These are phyloP conservation scores for Aspergillus nomiae DNA, from an alignment of 2,329 filamentous ascomycete species.

Conservation along the genomic window DNA sequence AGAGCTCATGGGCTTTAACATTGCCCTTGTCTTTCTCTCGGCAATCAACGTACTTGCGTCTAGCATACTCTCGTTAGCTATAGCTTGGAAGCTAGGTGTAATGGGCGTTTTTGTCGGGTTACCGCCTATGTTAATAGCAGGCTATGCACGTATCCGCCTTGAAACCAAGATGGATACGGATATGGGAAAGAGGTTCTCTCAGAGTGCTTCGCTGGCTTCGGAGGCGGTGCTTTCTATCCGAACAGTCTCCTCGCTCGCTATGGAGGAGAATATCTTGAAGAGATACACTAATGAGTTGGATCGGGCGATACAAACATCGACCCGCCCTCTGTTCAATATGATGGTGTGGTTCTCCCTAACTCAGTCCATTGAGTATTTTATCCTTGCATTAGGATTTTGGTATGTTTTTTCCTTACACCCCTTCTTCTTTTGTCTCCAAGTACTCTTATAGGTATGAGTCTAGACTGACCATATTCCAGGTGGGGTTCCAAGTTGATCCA, in stretches of 20 bases:
- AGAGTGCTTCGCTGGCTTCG: constrained; percentile 43
- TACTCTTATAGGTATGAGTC: neutral
- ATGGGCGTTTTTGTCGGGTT: constrained; percentile 51
- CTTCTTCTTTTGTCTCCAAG: neutral
- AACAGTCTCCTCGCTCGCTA: constrained; percentile 50
- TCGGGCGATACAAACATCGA: constrained; percentile 25
- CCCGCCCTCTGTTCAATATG: constrained; percentile 22
- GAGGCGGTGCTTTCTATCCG: constrained; percentile 52
- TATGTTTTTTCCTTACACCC: neutral
- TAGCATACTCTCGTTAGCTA: constrained; percentile 49
- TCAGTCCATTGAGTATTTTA: constrained; percentile 30
- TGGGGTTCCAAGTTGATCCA: constrained; percentile 63
- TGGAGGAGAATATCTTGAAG: constrained; percentile 43
- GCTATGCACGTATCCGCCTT: constrained; percentile 52
- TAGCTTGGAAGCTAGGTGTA: constrained; percentile 56
- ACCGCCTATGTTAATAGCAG: constrained; percentile 48
- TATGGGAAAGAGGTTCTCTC: constrained; percentile 39
- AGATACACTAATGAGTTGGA: constrained; percentile 26
- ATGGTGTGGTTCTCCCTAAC: constrained; percentile 33
- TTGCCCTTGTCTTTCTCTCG: constrained; percentile 52
- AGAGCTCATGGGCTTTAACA: constrained; percentile 54
- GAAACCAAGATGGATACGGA: constrained; percentile 35
- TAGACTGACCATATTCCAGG: constrained; percentile 31
- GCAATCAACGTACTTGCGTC: constrained; percentile 50
- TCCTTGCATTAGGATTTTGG: constrained; percentile 33